These are phyloP conservation scores for Allium sativum DNA, from an alignment of 106 monocot genomes.

Conservation along the genomic window DNA sequence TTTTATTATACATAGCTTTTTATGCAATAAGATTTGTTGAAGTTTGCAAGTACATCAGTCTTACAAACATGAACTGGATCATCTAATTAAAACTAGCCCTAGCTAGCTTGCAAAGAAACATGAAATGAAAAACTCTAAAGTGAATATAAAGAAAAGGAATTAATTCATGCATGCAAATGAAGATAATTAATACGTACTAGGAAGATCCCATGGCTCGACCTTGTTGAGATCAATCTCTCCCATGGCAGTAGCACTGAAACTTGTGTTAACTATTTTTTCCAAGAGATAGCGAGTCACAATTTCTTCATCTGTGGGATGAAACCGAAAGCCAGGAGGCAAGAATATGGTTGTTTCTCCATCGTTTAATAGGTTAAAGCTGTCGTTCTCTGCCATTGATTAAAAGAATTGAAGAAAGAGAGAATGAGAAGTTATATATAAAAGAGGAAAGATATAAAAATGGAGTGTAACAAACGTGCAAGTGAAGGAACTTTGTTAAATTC, in stretches of 20 bases:
- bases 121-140: neutral
- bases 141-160: neutral
- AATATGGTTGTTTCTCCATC: slow-evolving; percentile 9
- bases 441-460: neutral
- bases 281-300: slow-evolving; percentile 36
- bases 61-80: neutral
- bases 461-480: slow-evolving; percentile 4
- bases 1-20: neutral
- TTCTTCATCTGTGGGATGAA: slow-evolving; percentile 62
- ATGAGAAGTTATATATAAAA: neutral
- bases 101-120: no score
- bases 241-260: slow-evolving; percentile 38
- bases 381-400: neutral
- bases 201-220: slow-evolving; percentile 89
- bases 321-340: slow-evolving; percentile 49
- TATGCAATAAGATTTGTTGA: neutral
- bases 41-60: no score
- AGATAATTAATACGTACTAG: slow-evolving; percentile 25
- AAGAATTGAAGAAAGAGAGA: neutral
- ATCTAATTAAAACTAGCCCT: neutral
- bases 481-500: slow-evolving; percentile 3
- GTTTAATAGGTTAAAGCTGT: neutral
- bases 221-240: slow-evolving; percentile 81
- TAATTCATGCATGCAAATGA: neutral
- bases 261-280: slow-evolving; percentile 21